Base-by-base conservation (phyloP, 1,284 basidiomycete species). In the Ceratobasidium sp. region DNA sequence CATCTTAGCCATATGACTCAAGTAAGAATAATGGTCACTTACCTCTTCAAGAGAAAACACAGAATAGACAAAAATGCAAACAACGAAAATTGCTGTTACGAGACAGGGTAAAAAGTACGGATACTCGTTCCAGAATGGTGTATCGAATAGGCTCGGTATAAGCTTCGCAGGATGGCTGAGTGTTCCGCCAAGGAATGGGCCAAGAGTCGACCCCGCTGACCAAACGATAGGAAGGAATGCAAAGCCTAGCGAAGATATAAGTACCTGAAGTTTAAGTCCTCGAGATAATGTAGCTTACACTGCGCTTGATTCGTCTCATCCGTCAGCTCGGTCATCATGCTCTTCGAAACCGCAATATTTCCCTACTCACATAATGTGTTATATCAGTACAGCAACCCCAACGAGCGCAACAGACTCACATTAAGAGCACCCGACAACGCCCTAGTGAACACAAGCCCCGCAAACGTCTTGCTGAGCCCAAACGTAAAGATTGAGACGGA, bases 271-370 rank as follows among this genome's bases (percentile, higher is more conserved):
- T 26, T 40, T 28, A 53, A 40, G 49, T 26, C 42, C 55, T 51
- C 18, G 7, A 1, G 20, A 15, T 15, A 33, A 61, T 44, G 12
- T 12, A 20, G 56, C 78, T 39, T 26, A 80, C 79, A 81, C 56
- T 81, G 80, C 1, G 82, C 82, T 39, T 80, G 71, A 49, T 82
- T 81, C 15, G 77, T 80, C 63, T 72, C 63, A 77, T 81, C 80
- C 44, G 80, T 79, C 23, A 82, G 70, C 60, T 81, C 81, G 18
- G 79, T 80, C 6, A 83, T 61, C 33, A 80, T 78, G 28, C 69
- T 78, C 73, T 83, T 83, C 39, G 80, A 77, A 44, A 83, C 81
- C 46, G 79, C 82, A 23, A 80, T 77, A 64, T 83, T 83, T 39
- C 82, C 67, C 67, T 69, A 51, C 20, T 7, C 28, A n/a, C n/a